Evolutionary conservation across 2,329 filamentous ascomycete species (phyloP).

Genomic region (Graphilbum ipis-grandicollis): DNA sequence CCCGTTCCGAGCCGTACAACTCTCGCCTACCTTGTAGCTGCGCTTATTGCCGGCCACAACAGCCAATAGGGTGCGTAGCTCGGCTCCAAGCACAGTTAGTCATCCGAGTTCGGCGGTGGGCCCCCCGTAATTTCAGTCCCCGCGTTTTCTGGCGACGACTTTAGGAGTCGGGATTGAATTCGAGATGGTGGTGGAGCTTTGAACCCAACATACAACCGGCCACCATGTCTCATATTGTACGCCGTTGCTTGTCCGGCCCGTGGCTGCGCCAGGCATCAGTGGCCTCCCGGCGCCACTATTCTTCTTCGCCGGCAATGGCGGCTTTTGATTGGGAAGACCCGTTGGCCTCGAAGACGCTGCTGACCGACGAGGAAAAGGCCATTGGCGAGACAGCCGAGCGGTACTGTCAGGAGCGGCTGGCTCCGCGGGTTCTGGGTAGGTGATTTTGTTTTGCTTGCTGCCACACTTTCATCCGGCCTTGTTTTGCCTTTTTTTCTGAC

Average conservation of each 20-base stretch:
- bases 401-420: constrained; percentile 82
- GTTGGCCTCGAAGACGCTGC: constrained; percentile 52
- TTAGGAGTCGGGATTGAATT: too few relatives aligned
- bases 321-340: constrained; percentile 87
- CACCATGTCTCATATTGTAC: constrained; percentile 8
- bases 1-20: too few relatives aligned
- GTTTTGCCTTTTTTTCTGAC: background rate
- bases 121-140: too few relatives aligned
- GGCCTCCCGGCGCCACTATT: constrained; percentile 6
- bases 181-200: too few relatives aligned
- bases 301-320: constrained; percentile 1
- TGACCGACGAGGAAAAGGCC: constrained; percentile 80
- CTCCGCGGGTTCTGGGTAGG: constrained; percentile 67
- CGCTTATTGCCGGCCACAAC: too few relatives aligned
- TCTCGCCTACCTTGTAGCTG: too few relatives aligned
- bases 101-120: too few relatives aligned
- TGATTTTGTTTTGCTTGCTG: background rate
- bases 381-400: constrained; percentile 81
- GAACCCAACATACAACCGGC: too few relatives aligned
- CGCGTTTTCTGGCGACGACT: too few relatives aligned
- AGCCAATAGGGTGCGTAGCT: too few relatives aligned
- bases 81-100: too few relatives aligned
- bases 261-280: constrained; percentile 5
- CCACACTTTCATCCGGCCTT: too few relatives aligned
- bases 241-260: constrained; percentile 5